phyloP scores from a whole-genome alignment of 192 early-diverging fungal species.

The Cetraspora pellucida region DNA sequence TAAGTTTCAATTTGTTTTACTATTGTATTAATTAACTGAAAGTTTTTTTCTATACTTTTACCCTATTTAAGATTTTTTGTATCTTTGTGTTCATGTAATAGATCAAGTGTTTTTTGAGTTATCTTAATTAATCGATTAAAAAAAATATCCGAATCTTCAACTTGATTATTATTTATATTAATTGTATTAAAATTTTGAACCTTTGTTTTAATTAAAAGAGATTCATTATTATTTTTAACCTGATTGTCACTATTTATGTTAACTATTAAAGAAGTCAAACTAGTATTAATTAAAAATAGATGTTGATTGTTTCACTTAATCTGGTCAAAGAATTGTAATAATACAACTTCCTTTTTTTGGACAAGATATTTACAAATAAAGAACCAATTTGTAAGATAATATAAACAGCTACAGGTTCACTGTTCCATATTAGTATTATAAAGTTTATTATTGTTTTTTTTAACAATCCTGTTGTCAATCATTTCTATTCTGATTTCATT shows the following conservation, averaged over 20 bases:
- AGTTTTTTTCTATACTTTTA: background rate
- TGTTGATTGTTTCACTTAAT: background rate
- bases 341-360: background rate
- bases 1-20: background rate
- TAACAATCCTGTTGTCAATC: background rate
- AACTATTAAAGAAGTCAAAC: background rate
- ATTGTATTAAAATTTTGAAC: too few species aligned
- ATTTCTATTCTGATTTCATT: background rate
- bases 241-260: background rate
- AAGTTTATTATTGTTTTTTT: background rate
- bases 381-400: background rate
- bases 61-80: background rate
- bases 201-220: background rate
- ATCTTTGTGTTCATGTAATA: too few species aligned
- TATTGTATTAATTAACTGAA: background rate
- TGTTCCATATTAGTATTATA: background rate
- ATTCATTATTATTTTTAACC: background rate
- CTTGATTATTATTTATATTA: too few species aligned
- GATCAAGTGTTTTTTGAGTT: too few species aligned
- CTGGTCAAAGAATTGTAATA: background rate
- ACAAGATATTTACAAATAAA: conserved; percentile 17
- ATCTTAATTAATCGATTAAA: too few species aligned
- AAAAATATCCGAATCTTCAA: too few species aligned
- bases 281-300: background rate
- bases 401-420: conserved; percentile 6